phyloP scores from a whole-genome alignment of 2,329 filamentous ascomycete genomes.

The Colletotrichum kahawae region DNA sequence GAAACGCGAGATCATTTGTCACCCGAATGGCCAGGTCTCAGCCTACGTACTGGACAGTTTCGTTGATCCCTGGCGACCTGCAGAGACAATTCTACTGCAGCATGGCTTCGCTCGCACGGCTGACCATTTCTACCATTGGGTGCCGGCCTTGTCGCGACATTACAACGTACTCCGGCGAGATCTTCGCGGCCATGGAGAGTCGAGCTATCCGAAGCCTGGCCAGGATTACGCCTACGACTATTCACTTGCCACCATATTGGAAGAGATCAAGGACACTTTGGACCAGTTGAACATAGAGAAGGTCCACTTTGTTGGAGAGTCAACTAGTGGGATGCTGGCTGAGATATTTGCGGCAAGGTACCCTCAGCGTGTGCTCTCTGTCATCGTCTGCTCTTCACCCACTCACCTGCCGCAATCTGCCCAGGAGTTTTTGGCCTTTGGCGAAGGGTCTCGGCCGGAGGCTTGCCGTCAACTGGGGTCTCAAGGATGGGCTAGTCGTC shows the following conservation, averaged over 20 bases:
- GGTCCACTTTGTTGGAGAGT: background rate
- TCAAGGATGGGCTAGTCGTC: background rate
- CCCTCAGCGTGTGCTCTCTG: background rate
- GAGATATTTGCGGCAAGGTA: background rate
- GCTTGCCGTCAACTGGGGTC: background rate
- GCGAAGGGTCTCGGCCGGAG: background rate
- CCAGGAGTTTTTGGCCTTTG: background rate
- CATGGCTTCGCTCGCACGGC: background rate
- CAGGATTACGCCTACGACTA: background rate
- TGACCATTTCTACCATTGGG: background rate
- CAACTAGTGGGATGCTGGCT: background rate
- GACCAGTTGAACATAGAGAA: background rate
- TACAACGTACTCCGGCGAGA: background rate
- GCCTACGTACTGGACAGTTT: background rate
- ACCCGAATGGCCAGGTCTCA: background rate
- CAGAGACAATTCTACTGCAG: background rate
- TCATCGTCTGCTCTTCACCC: background rate
- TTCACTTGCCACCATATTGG: background rate
- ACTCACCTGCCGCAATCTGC: background rate
- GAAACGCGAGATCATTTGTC: background rate
- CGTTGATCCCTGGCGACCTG: background rate
- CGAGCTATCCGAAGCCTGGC: background rate
- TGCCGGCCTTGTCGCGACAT: background rate
- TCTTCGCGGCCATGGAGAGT: background rate
- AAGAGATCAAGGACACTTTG: background rate